These are phyloP conservation scores for Didymosphaeria variabile DNA, from an alignment of 2,329 filamentous ascomycete genomes.

Conservation along the genomic window DNA sequence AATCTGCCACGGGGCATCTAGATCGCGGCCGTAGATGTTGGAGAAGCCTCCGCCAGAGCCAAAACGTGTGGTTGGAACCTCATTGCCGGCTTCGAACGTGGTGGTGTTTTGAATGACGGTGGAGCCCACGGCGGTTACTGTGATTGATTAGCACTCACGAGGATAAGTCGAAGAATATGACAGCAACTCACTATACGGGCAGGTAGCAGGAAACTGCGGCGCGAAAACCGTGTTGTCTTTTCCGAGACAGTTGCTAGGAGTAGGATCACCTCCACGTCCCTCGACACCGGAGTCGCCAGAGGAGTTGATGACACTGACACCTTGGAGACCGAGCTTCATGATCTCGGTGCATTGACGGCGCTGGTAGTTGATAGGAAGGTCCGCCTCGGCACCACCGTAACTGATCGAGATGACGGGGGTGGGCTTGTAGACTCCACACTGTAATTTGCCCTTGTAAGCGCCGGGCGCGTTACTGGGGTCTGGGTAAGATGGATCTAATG, in stretches of 20 bases:
- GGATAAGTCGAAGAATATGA: neutral
- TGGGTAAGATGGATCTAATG: constrained; percentile 27
- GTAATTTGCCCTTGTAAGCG: constrained; percentile 37
- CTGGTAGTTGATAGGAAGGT: constrained; percentile 59
- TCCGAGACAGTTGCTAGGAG: neutral
- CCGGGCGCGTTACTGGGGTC: constrained; percentile 21
- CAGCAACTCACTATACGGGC: neutral
- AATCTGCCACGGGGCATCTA: constrained; percentile 35
- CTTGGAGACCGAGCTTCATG: constrained; percentile 53
- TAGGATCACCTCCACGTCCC: neutral
- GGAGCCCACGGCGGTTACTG: constrained; percentile 47
- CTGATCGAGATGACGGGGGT: neutral
- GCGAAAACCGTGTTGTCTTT: neutral
- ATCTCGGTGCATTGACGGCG: constrained; percentile 58
- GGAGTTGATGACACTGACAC: constrained; percentile 40
- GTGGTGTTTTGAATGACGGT: constrained; percentile 50
- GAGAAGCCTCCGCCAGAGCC: constrained; percentile 56
- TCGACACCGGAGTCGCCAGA: constrained; percentile 59
- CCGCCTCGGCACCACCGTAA: constrained; percentile 28
- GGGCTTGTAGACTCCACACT: constrained; percentile 32
- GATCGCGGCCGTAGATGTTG: constrained; percentile 31
- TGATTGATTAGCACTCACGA: neutral
- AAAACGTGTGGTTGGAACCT: constrained; percentile 10
- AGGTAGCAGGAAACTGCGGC: neutral
- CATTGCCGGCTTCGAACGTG: constrained; percentile 53